Conservation (phyloP, 1,284 basidiomycete genomes). For the Rhodotorula glutinis region DNA sequence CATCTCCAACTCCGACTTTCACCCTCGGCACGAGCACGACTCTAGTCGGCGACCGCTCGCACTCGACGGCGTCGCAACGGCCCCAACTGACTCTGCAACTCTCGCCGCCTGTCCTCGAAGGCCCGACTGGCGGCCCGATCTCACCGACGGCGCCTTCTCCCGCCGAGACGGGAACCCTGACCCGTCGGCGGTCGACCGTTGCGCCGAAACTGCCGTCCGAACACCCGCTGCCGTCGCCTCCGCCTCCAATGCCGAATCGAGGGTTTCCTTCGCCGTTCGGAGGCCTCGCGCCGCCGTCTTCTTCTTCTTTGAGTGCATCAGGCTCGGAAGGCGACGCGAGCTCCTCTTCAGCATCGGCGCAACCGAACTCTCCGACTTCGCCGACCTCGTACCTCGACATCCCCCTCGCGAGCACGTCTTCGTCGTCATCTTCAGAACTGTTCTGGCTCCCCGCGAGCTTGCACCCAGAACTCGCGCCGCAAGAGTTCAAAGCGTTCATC, state of each 20-base stretch:
- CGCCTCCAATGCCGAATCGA: background rate
- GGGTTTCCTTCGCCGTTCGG: background rate
- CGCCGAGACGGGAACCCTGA: constrained; percentile 38
- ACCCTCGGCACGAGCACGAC: background rate
- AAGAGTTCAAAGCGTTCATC: constrained; percentile 90
- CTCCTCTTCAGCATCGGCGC: background rate
- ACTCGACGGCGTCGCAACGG: background rate
- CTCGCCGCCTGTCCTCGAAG: background rate
- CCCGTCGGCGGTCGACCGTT: constrained; percentile 22
- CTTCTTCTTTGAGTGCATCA: background rate
- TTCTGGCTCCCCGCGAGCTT: constrained; percentile 97
- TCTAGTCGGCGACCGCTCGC: background rate
- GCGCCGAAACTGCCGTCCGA: constrained; percentile 25
- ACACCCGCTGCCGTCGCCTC: constrained; percentile 25
- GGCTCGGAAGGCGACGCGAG: background rate
- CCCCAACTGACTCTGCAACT: constrained; percentile 28
- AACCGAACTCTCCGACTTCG: background rate
- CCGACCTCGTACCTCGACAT: constrained; percentile 1
- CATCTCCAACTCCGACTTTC: background rate
- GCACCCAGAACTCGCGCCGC: constrained; percentile 95
- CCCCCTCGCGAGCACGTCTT: constrained; percentile 1
- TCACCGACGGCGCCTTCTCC: constrained; percentile 36
- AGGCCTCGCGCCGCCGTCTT: background rate
- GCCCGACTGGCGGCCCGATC: constrained; percentile 7
- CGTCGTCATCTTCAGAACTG: constrained; percentile 53